Evolutionary conservation across 2,329 filamentous ascomycete genomes (phyloP).

Genomic region (Fusarium kyushuense): DNA sequence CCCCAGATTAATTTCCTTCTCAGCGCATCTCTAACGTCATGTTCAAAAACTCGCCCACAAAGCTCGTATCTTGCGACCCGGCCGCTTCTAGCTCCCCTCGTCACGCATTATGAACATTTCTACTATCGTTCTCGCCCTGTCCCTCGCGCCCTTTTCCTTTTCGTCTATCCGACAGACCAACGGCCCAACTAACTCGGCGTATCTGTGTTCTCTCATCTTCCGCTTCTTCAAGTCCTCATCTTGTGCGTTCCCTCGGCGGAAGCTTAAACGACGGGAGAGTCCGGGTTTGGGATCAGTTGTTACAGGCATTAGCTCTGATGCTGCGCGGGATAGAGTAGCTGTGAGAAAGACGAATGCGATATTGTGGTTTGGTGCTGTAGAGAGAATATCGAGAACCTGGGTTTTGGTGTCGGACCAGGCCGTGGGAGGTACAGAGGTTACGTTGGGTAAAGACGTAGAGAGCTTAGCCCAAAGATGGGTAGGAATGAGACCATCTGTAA

Average conservation of each 20-base stretch:
- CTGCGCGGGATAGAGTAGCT: constrained; percentile 73
- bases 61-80: constrained; percentile 26
- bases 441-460: constrained; percentile 66
- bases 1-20: constrained; percentile 22
- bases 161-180: constrained; percentile 69
- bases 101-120: constrained; percentile 71
- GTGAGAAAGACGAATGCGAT: constrained; percentile 91
- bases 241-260: constrained; percentile 53
- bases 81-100: constrained; percentile 49
- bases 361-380: constrained; percentile 79
- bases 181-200: constrained; percentile 74
- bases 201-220: constrained; percentile 68
- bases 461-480: constrained; percentile 76
- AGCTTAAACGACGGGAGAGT: constrained; percentile 61
- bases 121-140: constrained; percentile 73
- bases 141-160: constrained; percentile 71
- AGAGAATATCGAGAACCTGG: constrained; percentile 77
- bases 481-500: constrained; percentile 84
- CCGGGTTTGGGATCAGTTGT: constrained; percentile 51
- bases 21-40: background rate
- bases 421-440: constrained; percentile 43
- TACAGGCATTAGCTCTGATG: constrained; percentile 60
- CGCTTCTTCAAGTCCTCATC: constrained; percentile 58
- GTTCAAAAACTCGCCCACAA: constrained; percentile 34
- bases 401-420: constrained; percentile 60